Percentiles rank a stretch among this genome's conserved stretches.
Evolutionary conservation across 2,329 filamentous ascomycete genomes (phyloP).

Genomic region (Xylaria sp.): DNA sequence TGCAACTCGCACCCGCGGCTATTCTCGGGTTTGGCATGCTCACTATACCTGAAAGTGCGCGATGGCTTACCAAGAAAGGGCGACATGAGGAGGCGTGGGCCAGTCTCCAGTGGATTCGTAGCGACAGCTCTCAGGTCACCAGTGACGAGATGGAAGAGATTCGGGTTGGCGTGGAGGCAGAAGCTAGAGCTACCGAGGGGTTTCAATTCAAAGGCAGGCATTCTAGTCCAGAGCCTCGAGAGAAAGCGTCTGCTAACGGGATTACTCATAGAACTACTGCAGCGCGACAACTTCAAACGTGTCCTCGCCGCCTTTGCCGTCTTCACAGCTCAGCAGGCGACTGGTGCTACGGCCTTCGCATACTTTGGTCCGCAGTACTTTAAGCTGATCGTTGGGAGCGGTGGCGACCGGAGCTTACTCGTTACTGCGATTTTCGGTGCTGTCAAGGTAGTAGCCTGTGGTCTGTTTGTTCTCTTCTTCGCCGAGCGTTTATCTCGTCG

Average conservation of each 20-base stretch:
- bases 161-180: slow-evolving; percentile 57
- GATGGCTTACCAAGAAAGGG: slow-evolving; percentile 62
- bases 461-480: slow-evolving; percentile 63
- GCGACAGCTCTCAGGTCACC: slow-evolving; percentile 51
- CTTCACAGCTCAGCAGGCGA: slow-evolving; percentile 64
- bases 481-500: slow-evolving; percentile 60
- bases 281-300: slow-evolving; percentile 57
- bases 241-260: neutral
- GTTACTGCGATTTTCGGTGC: slow-evolving; percentile 65
- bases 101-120: slow-evolving; percentile 64
- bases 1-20: slow-evolving; percentile 61
- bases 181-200: slow-evolving; percentile 57
- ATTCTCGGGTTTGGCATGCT: slow-evolving; percentile 61
- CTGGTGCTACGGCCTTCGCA: slow-evolving; percentile 64
- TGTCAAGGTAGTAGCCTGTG: slow-evolving; percentile 63
- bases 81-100: slow-evolving; percentile 58
- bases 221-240: too few relatives aligned
- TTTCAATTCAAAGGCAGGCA: slow-evolving; percentile 51
- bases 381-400: slow-evolving; percentile 58
- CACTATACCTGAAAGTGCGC: slow-evolving; percentile 60
- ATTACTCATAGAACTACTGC: slow-evolving; percentile 55
- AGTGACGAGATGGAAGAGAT: slow-evolving; percentile 63
- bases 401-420: slow-evolving; percentile 57
- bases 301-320: slow-evolving; percentile 57
- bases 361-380: slow-evolving; percentile 68